A percentile compares a stretch with the other conserved stretches of the same genome.
Evolutionary conservation across 306 rosid genomes (phyloP).

Genomic region (Trichosanthes cucumerina): DNA sequence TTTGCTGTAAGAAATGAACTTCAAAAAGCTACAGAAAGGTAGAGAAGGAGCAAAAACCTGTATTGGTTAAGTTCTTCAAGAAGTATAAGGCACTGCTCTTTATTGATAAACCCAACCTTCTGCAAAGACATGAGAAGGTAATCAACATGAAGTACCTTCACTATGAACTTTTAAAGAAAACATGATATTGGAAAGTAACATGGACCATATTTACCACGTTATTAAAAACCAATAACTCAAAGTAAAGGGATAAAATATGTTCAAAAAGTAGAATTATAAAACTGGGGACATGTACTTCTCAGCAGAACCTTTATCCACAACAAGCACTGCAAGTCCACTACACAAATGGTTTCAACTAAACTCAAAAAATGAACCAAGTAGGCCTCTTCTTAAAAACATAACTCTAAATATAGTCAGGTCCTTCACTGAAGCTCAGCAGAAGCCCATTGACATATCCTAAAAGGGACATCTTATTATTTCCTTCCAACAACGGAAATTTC

Average conservation of each 20-base stretch:
- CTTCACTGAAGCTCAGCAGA: background rate
- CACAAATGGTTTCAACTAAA: background rate
- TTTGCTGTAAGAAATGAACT: background rate
- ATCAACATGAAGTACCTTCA: background rate
- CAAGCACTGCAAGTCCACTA: background rate
- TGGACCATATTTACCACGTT: background rate
- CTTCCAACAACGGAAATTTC: background rate
- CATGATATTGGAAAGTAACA: background rate
- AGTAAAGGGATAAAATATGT: background rate
- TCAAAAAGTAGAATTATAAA: background rate
- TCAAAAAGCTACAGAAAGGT: constrained; percentile 12
- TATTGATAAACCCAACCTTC: constrained; percentile 48
- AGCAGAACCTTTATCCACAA: background rate
- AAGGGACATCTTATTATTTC: background rate
- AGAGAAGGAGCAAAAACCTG: constrained; percentile 40
- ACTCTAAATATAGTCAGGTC: background rate
- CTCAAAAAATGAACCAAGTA: background rate
- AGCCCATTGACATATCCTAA: background rate
- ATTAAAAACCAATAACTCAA: background rate
- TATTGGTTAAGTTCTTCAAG: constrained; percentile 77
- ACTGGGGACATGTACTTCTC: background rate
- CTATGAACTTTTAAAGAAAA: background rate
- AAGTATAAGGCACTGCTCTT: constrained; percentile 65
- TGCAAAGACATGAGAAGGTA: constrained; percentile 22
- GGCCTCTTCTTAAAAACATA: background rate